Evolutionary conservation across 2,329 filamentous ascomycete genomes (phyloP), one percentile per base, ranked within the genome.

Genomic region (Alternaria arbusti): DNA sequence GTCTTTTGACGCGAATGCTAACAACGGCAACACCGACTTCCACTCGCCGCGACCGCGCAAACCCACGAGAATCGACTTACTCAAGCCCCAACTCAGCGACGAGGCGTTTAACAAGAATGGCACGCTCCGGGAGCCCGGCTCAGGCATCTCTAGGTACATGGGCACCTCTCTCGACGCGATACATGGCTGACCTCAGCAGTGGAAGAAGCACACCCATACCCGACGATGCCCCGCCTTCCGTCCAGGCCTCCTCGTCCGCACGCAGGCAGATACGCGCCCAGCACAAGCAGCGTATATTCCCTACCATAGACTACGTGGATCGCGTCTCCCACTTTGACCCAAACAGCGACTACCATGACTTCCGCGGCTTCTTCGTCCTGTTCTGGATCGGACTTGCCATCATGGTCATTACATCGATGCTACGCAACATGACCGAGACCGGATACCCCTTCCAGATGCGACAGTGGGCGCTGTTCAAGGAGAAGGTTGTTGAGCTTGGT

Each of bases 301-400:
- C 96, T 22, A 96, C 92, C 22, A 94, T 97, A 77, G 92, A 97
- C 74, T 99, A 95, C 82, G 88, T 92, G 44, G 90, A 91, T 64
- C 91, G 96, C 61, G 90, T 98, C 22, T 98, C 95, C 17, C 95
- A 99, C 82, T 97, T 99, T 78, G 96, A 99, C 77, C 94, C 94
- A 0, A 87, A 88, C 54, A 97, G 92, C 80, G 94, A 97, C 74
- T 94, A 98, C 79, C 90, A 90, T 74, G 94, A 99, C 81, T 99
- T 99, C 79, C 89, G 93, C 73, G 96, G 96, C 77, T 99, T 99
- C 86, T 99, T 97, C 83, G 93, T 96, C 57, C 87, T 99, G 40
- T 99, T 99, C 83, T 99, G 96, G 96, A 95, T 99, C 69, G 93
- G 93, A 10, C 85, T 99, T 63, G 93, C 92, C 70, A 97, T 99